Evolutionary conservation across 2,329 filamentous ascomycete genomes (phyloP), one percentile per base, ranked within the genome.

Genomic region (Polychaeton citri): DNA sequence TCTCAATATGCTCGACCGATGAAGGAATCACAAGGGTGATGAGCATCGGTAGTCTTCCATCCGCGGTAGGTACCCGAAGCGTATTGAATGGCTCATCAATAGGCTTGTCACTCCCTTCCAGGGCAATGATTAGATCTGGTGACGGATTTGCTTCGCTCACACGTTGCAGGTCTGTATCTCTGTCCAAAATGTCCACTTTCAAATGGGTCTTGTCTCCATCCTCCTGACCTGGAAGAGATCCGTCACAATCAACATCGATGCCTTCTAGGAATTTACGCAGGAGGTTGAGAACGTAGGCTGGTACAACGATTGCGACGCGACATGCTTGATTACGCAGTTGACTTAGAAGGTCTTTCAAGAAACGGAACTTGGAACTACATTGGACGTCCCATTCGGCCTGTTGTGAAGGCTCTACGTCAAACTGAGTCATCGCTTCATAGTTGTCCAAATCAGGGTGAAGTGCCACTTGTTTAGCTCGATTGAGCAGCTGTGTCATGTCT

Each of bases 21-120:
- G 53, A 48, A 2, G 62, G 59, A 20, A 64, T 55, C 1, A 65
- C 57, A n/a, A n/a, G n/a, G n/a, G n/a, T n/a, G n/a, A n/a, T n/a
- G n/a, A n/a, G n/a, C n/a, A n/a, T n/a, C n/a, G n/a, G n/a, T n/a
- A n/a, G n/a, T n/a, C n/a, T n/a, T n/a, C n/a, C n/a, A n/a, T n/a
- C n/a, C n/a, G n/a, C n/a, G n/a, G n/a, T n/a, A n/a, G n/a, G n/a
- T n/a, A n/a, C n/a, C n/a, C n/a, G n/a, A n/a, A n/a, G n/a, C n/a
- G n/a, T n/a, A n/a, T n/a, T n/a, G n/a, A n/a, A n/a, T n/a, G n/a
- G n/a, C n/a, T n/a, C n/a, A n/a, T n/a, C n/a, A n/a, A n/a, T n/a
- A n/a, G n/a, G n/a, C n/a, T n/a, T n/a, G n/a, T n/a, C n/a, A n/a
- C n/a, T n/a, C n/a, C n/a, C n/a, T n/a, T n/a, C n/a, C n/a, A n/a